These are phyloP conservation scores for Flaveria ramosissima DNA, from an alignment of 129 eudicot genomes.

Conservation along the genomic window DNA sequence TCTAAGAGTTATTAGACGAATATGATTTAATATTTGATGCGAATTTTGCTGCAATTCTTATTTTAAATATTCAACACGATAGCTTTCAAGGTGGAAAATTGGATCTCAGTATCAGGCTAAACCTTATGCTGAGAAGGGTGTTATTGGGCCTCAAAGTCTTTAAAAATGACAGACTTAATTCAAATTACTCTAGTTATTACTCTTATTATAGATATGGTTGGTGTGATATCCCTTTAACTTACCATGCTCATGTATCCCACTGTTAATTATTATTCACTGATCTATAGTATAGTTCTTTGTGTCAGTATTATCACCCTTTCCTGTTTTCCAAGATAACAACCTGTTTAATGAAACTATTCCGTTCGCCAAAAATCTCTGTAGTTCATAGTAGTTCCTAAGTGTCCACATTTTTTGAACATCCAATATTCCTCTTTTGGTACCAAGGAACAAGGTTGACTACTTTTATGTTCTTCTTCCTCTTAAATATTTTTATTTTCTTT, in stretches of 20 bases:
- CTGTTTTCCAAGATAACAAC: background rate
- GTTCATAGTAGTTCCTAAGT: background rate
- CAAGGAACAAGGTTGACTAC: too few species aligned
- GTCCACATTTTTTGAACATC: too few species aligned
- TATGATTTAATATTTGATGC: background rate
- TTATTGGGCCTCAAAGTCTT: background rate
- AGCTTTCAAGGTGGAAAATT: slow-evolving; percentile 3
- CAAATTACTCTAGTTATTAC: background rate
- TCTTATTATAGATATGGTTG: background rate
- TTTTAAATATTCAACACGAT: background rate
- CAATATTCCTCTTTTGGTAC: too few species aligned
- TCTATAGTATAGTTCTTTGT: background rate
- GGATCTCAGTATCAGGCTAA: background rate
- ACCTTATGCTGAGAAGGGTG: slow-evolving; percentile 1
- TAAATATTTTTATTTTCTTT: too few species aligned
- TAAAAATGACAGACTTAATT: background rate
- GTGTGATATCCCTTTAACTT: background rate
- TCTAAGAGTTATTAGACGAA: background rate
- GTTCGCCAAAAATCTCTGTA: background rate
- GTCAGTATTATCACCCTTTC: background rate
- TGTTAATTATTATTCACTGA: slow-evolving; percentile 1
- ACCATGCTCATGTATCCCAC: background rate
- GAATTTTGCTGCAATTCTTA: slow-evolving; percentile 1
- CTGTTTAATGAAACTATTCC: background rate
- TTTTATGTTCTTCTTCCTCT: too few species aligned